Base-by-base conservation (phyloP, 352 stramenopile species). In the Phytopythium cucurbitacearum region DNA sequence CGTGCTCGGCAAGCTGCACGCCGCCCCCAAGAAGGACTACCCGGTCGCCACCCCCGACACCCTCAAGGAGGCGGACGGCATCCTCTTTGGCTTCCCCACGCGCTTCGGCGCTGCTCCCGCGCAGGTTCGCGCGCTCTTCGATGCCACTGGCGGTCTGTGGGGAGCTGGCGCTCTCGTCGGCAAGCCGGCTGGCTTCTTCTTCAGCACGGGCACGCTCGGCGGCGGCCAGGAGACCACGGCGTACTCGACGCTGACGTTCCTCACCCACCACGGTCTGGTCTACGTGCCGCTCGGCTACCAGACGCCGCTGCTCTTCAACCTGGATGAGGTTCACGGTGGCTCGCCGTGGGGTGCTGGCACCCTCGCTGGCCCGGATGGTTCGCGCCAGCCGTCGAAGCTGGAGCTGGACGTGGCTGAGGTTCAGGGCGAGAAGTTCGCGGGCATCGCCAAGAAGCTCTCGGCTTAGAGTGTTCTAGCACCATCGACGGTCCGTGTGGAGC, bases 91-190 rank as follows among this genome's bases (percentile, higher is more conserved):
- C 52, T 58, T 97, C 53, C 78, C 80, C 16, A 94, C 86, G 47
- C 80, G 89, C 13, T 96, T 91, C 53, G 89, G 89, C 55, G 64
- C 68, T 48, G 64, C 87, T 38, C 71, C 79, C 15, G 81, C 91
- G 12, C 91, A 98, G 71, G 71, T 98, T 35, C 96, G 96, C 81
- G 67, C 76, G n/a, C 74, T 97, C 33, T 89, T 95, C 40, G 90
- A 98, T 70, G 60, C 76, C 12, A 91, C 71, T 32, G 89, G 89
- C n/a, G 65, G 68, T 5, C 80, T 97, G 15, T 97, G 89, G 91
- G 64, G 78, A 44, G 58, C 55, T n/a, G 89, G 91, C 41, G 79
- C 61, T 2, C 74, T 97, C 13, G 68, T 91, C 3, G 87, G 87
- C 56, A 98, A 97, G 69, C 76, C 91, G 0, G 83, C 79, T 4